A percentile compares a stretch with the other conserved stretches of the same genome.
Conservation (phyloP, 768 basidiomycete species). For the Harrya chromipes region DNA sequence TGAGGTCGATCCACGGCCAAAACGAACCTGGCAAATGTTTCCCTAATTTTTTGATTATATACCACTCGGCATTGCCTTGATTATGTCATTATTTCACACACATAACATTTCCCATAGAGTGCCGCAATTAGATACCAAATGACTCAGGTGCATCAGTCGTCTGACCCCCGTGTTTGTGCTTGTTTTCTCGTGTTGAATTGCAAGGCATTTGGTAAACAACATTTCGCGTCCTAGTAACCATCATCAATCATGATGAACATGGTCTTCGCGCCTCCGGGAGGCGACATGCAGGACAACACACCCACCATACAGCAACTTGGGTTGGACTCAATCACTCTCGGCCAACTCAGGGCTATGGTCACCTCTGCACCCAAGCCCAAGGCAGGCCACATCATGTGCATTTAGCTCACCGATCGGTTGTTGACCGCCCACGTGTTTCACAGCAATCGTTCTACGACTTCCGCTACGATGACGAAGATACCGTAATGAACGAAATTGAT, state of each 20-base stretch:
- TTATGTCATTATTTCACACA: constrained; percentile 32
- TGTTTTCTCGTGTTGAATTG: constrained; percentile 26
- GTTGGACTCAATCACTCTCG: constrained; percentile 74
- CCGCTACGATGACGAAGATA: constrained; percentile 95
- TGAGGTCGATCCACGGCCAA: constrained; percentile 45
- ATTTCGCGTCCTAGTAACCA: background rate
- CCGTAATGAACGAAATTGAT: constrained; percentile 92
- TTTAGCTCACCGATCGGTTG: constrained; percentile 7
- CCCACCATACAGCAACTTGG: constrained; percentile 38
- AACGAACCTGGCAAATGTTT: constrained; percentile 24
- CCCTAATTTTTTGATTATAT: constrained; percentile 27
- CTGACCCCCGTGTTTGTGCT: constrained; percentile 18
- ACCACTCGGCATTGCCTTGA: background rate
- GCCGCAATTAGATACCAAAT: constrained; percentile 12
- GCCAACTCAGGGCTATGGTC: constrained; percentile 76
- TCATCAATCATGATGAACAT: constrained; percentile 25
- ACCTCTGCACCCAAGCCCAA: constrained; percentile 69
- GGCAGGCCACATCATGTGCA: constrained; percentile 38
- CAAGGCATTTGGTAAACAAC: constrained; percentile 27
- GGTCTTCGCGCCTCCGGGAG: constrained; percentile 32
- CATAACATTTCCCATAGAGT: background rate
- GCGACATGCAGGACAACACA: constrained; percentile 31
- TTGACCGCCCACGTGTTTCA: constrained; percentile 22
- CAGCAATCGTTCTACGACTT: constrained; percentile 90
- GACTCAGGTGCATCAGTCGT: constrained; percentile 18